Evolutionary conservation across 441 rosid genomes (phyloP).

Genomic region (Populus tomentosa): DNA sequence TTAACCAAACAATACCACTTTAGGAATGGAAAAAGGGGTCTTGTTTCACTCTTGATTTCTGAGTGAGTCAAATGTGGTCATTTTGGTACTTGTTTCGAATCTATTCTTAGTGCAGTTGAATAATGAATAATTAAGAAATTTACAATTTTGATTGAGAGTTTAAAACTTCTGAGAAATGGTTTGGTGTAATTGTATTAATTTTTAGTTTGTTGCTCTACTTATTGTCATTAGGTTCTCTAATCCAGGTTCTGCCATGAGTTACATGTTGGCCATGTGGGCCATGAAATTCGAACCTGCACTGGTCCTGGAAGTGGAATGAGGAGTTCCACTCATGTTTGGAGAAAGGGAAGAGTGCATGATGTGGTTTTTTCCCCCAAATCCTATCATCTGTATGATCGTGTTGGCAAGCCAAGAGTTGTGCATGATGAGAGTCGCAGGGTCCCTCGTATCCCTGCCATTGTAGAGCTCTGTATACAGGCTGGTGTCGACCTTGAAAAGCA

Average conservation of each 20-base stretch:
- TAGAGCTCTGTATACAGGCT: conserved; percentile 80
- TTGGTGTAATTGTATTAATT: too few species aligned
- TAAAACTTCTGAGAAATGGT: not conserved
- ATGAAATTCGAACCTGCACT: conserved; percentile 65
- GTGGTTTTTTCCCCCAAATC: conserved; percentile 60
- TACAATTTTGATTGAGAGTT: not conserved
- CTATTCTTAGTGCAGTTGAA: not conserved
- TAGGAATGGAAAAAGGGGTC: not conserved
- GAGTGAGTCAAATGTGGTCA: not conserved
- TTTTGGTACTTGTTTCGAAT: not conserved
- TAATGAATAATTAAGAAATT: not conserved
- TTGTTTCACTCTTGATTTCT: not conserved
- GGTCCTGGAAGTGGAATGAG: conserved; percentile 63
- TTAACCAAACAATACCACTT: not conserved
- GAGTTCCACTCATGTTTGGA: conserved; percentile 74
- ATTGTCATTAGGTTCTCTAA: not conserved
- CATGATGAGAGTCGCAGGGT: conserved; percentile 51
- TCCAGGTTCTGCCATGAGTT: conserved; percentile 76
- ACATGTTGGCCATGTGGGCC: conserved; percentile 68
- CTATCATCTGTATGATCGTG: conserved; percentile 80
- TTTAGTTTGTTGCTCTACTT: not conserved
- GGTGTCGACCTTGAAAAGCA: conserved; percentile 61
- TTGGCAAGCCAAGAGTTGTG: conserved; percentile 63
- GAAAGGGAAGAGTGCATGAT: conserved; percentile 49
- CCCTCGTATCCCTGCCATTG: conserved; percentile 57